Evolutionary conservation across 148 eudicot species (phyloP).

Genomic region (Vaccinium corymbosum): DNA sequence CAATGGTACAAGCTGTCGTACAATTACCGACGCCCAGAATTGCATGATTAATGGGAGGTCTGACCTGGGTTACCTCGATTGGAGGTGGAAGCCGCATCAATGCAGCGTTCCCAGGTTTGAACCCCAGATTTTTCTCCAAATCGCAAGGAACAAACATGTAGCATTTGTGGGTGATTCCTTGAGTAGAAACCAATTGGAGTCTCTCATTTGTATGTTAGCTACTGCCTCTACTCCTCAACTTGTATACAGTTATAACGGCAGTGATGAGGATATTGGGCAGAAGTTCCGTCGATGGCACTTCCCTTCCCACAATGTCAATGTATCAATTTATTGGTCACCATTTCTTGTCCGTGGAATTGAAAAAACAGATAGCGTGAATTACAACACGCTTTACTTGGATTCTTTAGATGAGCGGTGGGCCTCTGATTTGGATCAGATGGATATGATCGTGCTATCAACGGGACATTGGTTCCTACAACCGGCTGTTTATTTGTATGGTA

Average conservation of each 20-base stretch:
- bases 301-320: constrained; percentile 50
- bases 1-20: constrained; percentile 68
- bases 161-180: constrained; percentile 97
- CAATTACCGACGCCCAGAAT: constrained; percentile 74
- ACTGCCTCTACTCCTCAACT: constrained; percentile 53
- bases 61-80: constrained; percentile 61
- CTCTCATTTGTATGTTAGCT: constrained; percentile 69
- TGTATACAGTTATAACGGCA: constrained; percentile 58
- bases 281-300: constrained; percentile 77
- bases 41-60: constrained; percentile 77
- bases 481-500: constrained; percentile 58
- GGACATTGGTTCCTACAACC: constrained; percentile 96
- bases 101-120: constrained; percentile 68
- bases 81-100: constrained; percentile 77
- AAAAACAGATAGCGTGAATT: constrained; percentile 37
- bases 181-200: constrained; percentile 90
- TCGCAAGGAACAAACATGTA: constrained; percentile 53
- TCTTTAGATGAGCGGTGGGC: constrained; percentile 74
- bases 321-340: constrained; percentile 86
- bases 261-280: constrained; percentile 17
- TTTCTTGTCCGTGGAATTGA: constrained; percentile 74
- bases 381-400: constrained; percentile 59
- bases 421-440: constrained; percentile 54
- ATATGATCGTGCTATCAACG: constrained; percentile 67
- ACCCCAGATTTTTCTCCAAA: constrained; percentile 55